These are phyloP conservation scores for Neoboletus brunneissimus DNA, from an alignment of 768 basidiomycete genomes.

Conservation along the genomic window DNA sequence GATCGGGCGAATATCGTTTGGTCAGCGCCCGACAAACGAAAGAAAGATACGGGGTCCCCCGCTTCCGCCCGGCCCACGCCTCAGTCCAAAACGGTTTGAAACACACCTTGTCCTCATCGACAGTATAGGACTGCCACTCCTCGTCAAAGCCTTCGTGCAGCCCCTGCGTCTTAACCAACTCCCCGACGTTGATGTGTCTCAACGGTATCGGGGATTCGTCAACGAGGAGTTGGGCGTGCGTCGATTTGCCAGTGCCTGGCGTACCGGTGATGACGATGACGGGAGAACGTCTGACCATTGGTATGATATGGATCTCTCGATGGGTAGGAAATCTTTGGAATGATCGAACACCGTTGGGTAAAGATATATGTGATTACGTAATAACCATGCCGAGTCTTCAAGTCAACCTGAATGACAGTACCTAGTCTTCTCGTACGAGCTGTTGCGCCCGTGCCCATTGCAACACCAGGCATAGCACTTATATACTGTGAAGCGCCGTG, in stretches of 20 bases:
- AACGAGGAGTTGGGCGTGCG: conserved; percentile 82
- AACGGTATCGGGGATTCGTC: conserved; percentile 68
- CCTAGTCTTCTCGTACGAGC: too few relatives aligned
- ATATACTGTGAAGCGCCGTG: too few relatives aligned
- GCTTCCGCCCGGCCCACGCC: too few relatives aligned
- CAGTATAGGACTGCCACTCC: conserved; percentile 92
- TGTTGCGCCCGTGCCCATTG: too few relatives aligned
- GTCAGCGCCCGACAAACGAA: too few relatives aligned
- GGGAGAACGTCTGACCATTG: conserved; percentile 39
- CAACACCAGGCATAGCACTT: too few relatives aligned
- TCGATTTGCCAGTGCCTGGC: conserved; percentile 95
- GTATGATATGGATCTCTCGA: background rate
- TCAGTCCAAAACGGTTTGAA: too few relatives aligned
- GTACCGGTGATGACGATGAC: conserved; percentile 87
- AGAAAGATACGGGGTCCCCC: too few relatives aligned
- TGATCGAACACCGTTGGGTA: too few relatives aligned
- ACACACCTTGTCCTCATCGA: conserved; percentile 93
- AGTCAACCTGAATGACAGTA: too few relatives aligned
- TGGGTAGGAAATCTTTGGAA: background rate
- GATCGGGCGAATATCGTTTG: too few relatives aligned
- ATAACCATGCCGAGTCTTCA: too few relatives aligned
- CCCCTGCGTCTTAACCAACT: conserved; percentile 79
- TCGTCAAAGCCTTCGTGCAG: conserved; percentile 86
- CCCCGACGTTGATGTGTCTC: conserved; percentile 85
- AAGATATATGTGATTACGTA: background rate